Evolutionary conservation across 768 basidiomycete genomes (phyloP), one percentile per base, ranked within the genome.

Genomic region (Mycena sanguinolenta): DNA sequence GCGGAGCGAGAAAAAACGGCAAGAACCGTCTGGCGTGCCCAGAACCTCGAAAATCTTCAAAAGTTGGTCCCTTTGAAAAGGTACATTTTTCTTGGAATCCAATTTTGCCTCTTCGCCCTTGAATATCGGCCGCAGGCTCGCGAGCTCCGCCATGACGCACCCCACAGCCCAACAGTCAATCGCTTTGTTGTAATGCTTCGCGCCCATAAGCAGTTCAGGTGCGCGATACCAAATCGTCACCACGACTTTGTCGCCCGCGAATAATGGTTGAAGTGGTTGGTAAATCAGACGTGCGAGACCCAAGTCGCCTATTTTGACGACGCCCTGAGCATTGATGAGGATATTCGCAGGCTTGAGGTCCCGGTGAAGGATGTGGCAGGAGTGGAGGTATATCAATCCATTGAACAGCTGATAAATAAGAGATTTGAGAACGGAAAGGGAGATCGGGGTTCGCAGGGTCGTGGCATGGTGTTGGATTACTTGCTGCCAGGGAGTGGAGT

Each of bases 211-310:
- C 3, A 99, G 89, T 78, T 99, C 98, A 0, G 98, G 98, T 9
- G 96, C 95, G 61, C 98, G 94, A 79, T 99, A 99, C 98, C 98
- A 99, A 77, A 99, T 99, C 0, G 98, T 99, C 16, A 99, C 98
- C 39, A 99, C 98, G 30, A 99, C 97, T 76, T 99, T 99, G 82
- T 99, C 98, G 19, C 97, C 97, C 0, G 91, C 91, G 78, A 95
- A 96, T 2, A 99, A 84, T 1, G 94, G 92, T 73, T 98, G 96
- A 2, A 99, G 86, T 8, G 98, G 98, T 69, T 95, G 91, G 76
- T 96, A 92, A 67, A 94, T 92, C 34, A 99, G 86, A 36, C 98
- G 89, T 1, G 98, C 98, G 19, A 99, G 89, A 27, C 98, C 98
- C 1, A 99, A 85, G 79, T 99, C 98, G n/a, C 97, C 98, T 60